Base-by-base conservation (phyloP, 2,329 filamentous ascomycete genomes). In the Cercospora sesami region DNA sequence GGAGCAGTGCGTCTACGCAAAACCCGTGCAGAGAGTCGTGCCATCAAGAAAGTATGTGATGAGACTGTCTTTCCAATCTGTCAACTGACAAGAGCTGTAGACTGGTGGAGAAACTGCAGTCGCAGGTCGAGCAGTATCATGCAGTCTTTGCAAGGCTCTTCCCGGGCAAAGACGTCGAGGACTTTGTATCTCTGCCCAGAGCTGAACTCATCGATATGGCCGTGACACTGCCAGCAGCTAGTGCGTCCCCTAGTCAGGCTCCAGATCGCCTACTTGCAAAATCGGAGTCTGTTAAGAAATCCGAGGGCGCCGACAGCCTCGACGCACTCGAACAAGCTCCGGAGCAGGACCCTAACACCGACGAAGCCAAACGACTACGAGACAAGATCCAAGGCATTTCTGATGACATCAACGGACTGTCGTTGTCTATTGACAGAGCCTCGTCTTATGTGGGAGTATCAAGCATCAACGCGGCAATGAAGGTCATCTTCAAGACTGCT, bases 1-100 rank as follows among this genome's bases (percentile, higher is more conserved):
- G 4, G 91, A 93, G 78, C 85, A 88, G 64, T 94, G 92, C 77
- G 89, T 90, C 74, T 94, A 94, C 78, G 90, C 92, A 72, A 93
- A 94, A 80, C 91, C 93, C 71, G 86, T 91, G 16, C 90, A 92
- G 78, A 84, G 90, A 69, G 87, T 92, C 9, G 89, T 92, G 67
- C 91, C 91, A 0, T 94, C 91, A 8, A 86, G 90, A 79, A 93
- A 92, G 90, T 91, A 82, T 79, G 87, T 53, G 10, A 21, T n/a
- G 16, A 12, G 18, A 36, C 33, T 18, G 10, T n/a, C 16, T 6
- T 7, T 3, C 1, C 1, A 1, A 5, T 45, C 1, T 18, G 33
- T 23, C 55, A 31, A 53, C 53, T 57, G 36, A 67, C 21, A n/a
- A 53, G 28, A 65, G 87, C 84, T 23, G 77, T 89, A 78, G 90